Conservation (phyloP, 139 green algal species). For the Diplosphaera chodatii region DNA sequence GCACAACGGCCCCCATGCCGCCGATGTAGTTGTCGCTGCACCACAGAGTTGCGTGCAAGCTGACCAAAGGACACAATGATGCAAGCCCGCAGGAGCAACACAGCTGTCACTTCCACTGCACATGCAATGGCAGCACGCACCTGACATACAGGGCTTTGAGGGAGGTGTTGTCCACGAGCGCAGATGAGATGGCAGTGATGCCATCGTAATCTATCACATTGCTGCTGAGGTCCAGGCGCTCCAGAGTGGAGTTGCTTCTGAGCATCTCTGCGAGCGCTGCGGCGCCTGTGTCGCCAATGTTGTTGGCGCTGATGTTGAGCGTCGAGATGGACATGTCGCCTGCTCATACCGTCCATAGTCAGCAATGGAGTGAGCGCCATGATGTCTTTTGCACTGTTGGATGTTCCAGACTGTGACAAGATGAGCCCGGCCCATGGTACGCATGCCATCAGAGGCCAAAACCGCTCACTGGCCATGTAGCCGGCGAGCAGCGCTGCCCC, state of each 20-base stretch:
- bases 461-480: constrained; percentile 35
- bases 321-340: constrained; percentile 24
- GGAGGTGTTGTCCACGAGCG: constrained; percentile 58
- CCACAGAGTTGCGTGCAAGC: neutral
- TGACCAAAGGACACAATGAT: too few species aligned
- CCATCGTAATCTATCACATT: constrained; percentile 81
- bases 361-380: too few species aligned
- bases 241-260: constrained; percentile 81
- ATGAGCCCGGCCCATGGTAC: too few species aligned
- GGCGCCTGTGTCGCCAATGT: constrained; percentile 68
- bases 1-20: constrained; percentile 47
- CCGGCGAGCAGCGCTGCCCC: constrained; percentile 55
- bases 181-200: constrained; percentile 61
- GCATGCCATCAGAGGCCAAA: too few species aligned
- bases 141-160: constrained; percentile 44
- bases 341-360: constrained; percentile 2
- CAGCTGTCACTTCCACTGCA: too few species aligned
- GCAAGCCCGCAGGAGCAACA: too few species aligned
- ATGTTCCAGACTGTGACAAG: too few species aligned
- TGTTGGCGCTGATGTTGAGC: constrained; percentile 59
- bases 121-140: neutral
- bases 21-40: constrained; percentile 78
- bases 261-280: constrained; percentile 83
- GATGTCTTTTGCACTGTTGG: too few species aligned
- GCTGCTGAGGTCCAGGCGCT: constrained; percentile 67